Evolutionary conservation across 2,329 filamentous ascomycete species (phyloP).

Genomic region (Colletotrichum filicis): DNA sequence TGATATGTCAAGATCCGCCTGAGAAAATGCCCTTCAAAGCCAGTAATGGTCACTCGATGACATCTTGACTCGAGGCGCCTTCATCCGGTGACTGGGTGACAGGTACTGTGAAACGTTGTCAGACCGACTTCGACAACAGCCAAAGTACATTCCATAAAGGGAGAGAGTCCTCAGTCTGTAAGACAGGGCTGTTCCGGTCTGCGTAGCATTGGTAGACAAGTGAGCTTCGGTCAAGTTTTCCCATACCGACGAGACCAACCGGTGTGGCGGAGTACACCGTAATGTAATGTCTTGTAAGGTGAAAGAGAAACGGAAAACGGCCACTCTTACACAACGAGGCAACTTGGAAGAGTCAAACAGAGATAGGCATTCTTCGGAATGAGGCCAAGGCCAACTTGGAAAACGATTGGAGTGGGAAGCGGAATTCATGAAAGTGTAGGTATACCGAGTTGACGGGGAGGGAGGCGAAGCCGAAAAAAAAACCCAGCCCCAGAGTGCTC

Average conservation of each 20-base stretch:
- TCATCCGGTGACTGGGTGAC: too few species aligned
- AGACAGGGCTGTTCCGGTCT: neutral
- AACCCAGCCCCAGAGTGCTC: neutral
- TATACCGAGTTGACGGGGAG: neutral
- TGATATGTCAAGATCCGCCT: neutral
- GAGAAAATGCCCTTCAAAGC: neutral
- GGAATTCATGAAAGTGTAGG: neutral
- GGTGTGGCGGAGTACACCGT: neutral
- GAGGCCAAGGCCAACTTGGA: neutral
- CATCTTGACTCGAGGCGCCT: neutral
- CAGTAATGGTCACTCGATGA: neutral
- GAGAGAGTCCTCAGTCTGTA: neutral
- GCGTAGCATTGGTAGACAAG: neutral
- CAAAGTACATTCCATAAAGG: neutral
- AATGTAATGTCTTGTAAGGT: neutral
- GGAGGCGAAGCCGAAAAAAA: neutral
- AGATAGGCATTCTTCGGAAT: neutral
- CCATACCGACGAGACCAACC: neutral
- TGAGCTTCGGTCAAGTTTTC: neutral
- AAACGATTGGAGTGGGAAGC: neutral
- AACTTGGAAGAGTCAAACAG: neutral
- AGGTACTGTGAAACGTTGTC: too few species aligned
- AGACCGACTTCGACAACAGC: too few species aligned
- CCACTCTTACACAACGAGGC: neutral
- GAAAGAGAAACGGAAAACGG: neutral